Base-by-base conservation (phyloP, 2,329 filamentous ascomycete genomes). In the Alternaria viburni region DNA sequence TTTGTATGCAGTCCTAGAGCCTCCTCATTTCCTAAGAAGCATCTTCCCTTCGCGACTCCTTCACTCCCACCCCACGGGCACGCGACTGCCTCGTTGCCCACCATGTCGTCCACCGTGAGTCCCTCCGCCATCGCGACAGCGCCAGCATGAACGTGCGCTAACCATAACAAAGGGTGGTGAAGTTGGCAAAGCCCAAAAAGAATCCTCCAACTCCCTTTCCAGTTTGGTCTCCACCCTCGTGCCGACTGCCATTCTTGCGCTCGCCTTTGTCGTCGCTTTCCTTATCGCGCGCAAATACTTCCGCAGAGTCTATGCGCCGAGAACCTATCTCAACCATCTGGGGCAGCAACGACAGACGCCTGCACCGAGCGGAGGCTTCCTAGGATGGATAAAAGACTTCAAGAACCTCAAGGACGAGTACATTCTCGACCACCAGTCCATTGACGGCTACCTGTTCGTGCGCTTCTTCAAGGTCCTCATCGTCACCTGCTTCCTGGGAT, bases 311-410 rank as follows among this genome's bases (percentile, higher is more conserved):
- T 84, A 84, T 68, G 76, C 79, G 50, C 82, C 83, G 11, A 77
- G 83, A 59, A 83, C 82, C n/a, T 84, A 84, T 68, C 71, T 85
- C 32, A 74, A 81, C 57, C 82, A 79, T 54, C 66, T 85, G 57
- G 78, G 79, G 30, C 65, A 75, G 23, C 70, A 79, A 69, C 81
- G 86, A 64, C 80, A 81, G 67, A 86, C 81, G 51, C 86, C 86
- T 19, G 77, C 83, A 6, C 79, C 74, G 17, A 76, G 77, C 23
- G 61, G 59, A 12, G 83, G 85, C 45, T 78, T 86, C 61, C 75
- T 88, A 52, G 85, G 85, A 67, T 89, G 87, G 86, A 81, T 88
- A 55, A 78, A 75, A 7, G 80, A 83, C 59, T 83, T 83, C 66
- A 74, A 77, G 23, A 71, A 67, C 69, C 81, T 84, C 47, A 73